Evolutionary conservation across 1,139 yeast species (phyloP), one percentile per base, ranked within the genome.

Genomic region (Blastobotrys illinoisensis): DNA sequence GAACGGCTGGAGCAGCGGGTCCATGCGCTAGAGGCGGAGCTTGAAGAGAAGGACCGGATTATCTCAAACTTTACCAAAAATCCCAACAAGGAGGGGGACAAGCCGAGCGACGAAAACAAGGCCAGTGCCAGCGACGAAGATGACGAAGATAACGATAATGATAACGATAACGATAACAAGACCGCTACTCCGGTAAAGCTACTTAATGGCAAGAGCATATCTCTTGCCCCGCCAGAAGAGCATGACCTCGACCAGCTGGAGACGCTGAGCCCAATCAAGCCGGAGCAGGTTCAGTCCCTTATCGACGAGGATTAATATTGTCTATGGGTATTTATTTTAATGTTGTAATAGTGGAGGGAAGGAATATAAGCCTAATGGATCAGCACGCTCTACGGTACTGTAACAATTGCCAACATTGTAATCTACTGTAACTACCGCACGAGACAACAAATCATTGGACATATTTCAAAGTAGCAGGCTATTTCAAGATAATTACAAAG

Each of bases 231-330:
- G 20, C 40, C 21, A 7, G 18, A 44, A 32, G 19, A 32, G n/a
- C 18, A 21, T n/a, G 48, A 24, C 13, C 43, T 40, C n/a, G 57
- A 53, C 14, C 51, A 52, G 18, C 46, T 56, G 2, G 59, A 56
- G 28, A 28, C 48, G 14, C 47, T 56, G 26, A 56, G 59, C 43
- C 59, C 59, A 2, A 54, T 56, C 20, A 52, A 52, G 36, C 51
- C 51, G n/a, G 51, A 53, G 13, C 49, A 54, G 45, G 50, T 55
- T 14, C 54, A 48, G 16, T 51, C 58, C 9, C 52, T 55, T 16
- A 14, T 54, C 44, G 48, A 40, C n/a, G 32, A 26, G 11, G 13
- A 5, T 11, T 26, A 26, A 21, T 21, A 21, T 21, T 6, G 23
- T 21, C 23, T 21, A 21, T 6, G 23, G 23, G 23, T 21, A 21